These are phyloP conservation scores for Megacollybia marginata DNA, from an alignment of 768 basidiomycete genomes.

Conservation along the genomic window DNA sequence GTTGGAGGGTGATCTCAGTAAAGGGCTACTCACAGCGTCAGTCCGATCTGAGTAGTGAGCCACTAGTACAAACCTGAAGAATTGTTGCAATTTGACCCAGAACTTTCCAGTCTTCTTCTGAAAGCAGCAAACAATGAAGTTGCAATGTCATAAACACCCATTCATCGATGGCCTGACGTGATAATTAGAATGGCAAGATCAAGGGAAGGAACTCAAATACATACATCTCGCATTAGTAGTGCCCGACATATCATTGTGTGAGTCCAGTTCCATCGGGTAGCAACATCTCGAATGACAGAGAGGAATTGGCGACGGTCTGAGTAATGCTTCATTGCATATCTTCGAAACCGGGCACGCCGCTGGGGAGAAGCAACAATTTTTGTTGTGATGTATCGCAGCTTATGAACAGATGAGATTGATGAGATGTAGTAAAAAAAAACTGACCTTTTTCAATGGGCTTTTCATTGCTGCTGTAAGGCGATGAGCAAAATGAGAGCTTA, in stretches of 20 bases:
- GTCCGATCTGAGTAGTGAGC: neutral
- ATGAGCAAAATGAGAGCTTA: too few species aligned
- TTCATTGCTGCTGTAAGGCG: too few species aligned
- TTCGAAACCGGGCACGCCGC: constrained; percentile 8
- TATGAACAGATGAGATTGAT: too few species aligned
- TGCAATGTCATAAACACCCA: constrained; percentile 19
- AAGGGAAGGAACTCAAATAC: neutral
- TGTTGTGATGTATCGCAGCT: constrained; percentile 21
- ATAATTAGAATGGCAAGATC: neutral
- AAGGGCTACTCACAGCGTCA: neutral
- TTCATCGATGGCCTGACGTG: constrained; percentile 20
- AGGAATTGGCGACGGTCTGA: constrained; percentile 8
- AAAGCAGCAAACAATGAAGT: constrained; percentile 9
- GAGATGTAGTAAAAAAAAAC: neutral
- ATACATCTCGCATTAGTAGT: constrained; percentile 15
- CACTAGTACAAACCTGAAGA: constrained; percentile 11
- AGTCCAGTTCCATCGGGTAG: constrained; percentile 27
- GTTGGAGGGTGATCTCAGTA: neutral
- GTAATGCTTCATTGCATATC: constrained; percentile 3
- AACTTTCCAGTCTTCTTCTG: constrained; percentile 12
- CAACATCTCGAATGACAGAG: constrained; percentile 24
- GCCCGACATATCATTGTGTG: constrained; percentile 25
- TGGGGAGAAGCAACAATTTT: constrained; percentile 26
- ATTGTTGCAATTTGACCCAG: constrained; percentile 11
- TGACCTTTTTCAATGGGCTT: constrained; percentile 12